phyloP scores from a whole-genome alignment of 176 grass and related monocot species.

The Alopecurus myosuroides region DNA sequence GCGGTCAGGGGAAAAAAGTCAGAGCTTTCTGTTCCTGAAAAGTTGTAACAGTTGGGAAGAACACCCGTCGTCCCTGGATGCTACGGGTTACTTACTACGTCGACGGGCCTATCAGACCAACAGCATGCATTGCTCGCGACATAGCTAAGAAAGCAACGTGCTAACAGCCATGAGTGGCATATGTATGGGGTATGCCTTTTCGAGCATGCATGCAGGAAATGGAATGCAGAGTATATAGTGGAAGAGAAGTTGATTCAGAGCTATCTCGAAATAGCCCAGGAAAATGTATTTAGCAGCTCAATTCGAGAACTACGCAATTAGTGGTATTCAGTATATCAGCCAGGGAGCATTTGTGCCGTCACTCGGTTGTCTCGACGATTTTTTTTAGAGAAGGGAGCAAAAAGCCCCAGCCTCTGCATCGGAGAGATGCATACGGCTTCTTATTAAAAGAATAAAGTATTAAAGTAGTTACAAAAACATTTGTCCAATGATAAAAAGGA shows the following conservation, averaged over 20 bases:
- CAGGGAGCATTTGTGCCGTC: neutral
- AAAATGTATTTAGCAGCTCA: neutral
- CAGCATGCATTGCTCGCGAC: neutral
- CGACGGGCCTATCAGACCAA: neutral
- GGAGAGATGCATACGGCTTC: too few species aligned
- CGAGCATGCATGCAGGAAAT: neutral
- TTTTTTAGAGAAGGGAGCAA: too few species aligned
- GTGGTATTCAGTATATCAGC: neutral
- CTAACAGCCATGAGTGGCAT: conserved; percentile 30
- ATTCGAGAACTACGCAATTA: neutral
- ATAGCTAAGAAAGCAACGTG: conserved; percentile 27
- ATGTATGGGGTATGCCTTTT: neutral
- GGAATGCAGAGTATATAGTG: too few species aligned
- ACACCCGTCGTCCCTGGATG: conserved; percentile 20
- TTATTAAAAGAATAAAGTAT: too few species aligned
- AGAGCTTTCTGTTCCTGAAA: conserved; percentile 39
- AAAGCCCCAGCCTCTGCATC: too few species aligned
- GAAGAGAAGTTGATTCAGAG: too few species aligned
- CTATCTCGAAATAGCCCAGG: neutral
- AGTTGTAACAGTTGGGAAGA: conserved; percentile 63
- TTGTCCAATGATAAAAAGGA: too few species aligned
- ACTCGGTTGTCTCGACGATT: too few species aligned
- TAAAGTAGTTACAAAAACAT: too few species aligned
- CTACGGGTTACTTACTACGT: neutral
- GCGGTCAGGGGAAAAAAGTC: neutral